These are phyloP conservation scores for Chloropicon primus DNA, from an alignment of 139 green algal species.

Conservation along the genomic window DNA sequence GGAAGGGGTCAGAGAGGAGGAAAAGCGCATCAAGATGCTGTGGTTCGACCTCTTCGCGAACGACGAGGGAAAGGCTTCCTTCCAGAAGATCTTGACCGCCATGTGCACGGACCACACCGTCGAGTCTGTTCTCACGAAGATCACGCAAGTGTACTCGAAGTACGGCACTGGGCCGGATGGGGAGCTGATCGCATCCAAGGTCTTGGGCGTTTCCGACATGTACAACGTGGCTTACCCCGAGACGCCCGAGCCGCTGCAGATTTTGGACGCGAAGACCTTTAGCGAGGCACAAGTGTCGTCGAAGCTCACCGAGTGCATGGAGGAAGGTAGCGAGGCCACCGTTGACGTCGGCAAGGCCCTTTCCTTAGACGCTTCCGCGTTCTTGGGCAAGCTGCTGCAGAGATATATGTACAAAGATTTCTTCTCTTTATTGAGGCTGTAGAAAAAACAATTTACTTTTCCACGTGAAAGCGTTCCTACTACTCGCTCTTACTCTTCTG, in stretches of 20 bases:
- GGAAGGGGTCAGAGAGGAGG: neutral
- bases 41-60: neutral
- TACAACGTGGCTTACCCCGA: neutral
- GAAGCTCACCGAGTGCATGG: neutral
- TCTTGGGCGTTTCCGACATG: neutral
- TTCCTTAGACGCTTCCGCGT: neutral
- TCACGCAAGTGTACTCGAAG: neutral
- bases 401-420: neutral
- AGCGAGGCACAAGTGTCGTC: neutral
- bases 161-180: neutral
- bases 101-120: neutral
- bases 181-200: neutral
- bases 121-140: neutral
- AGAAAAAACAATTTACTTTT: neutral
- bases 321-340: neutral
- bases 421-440: neutral
- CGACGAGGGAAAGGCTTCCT: neutral
- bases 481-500: neutral
- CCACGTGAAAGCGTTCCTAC: neutral
- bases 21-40: neutral
- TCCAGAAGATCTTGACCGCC: neutral
- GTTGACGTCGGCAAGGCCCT: neutral
- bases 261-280: neutral
- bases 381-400: neutral
- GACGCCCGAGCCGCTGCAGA: neutral